Evolutionary conservation across 2,329 filamentous ascomycete species (phyloP).

Genomic region (Fusarium sororula): DNA sequence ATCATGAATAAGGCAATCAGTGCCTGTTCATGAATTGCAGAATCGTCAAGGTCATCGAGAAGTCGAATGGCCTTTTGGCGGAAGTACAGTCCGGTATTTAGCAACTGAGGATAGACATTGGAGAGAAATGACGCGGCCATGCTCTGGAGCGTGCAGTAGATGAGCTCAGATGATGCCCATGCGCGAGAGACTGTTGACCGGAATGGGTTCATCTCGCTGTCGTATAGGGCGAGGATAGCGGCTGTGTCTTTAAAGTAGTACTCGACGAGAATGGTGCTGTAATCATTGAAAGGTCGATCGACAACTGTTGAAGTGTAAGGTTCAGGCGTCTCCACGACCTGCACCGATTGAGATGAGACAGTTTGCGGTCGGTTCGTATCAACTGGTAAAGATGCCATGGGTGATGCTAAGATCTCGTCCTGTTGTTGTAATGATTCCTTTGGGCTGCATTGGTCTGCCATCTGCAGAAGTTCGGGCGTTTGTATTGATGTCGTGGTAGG

Average conservation of each 20-base stretch:
- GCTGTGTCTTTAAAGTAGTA: background rate
- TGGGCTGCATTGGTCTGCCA: background rate
- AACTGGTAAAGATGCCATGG: accelerated
- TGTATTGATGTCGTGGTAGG: accelerated
- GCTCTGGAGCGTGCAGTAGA: background rate
- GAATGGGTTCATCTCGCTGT: background rate
- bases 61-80: background rate
- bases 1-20: background rate
- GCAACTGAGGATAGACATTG: background rate
- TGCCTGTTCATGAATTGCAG: background rate
- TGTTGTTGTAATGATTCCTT: accelerated
- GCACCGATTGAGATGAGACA: background rate
- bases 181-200: background rate
- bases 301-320: background rate
- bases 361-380: too few species aligned
- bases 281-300: background rate
- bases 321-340: accelerated
- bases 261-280: background rate
- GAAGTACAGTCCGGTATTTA: background rate
- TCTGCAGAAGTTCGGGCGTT: background rate
- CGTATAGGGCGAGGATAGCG: background rate
- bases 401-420: accelerated
- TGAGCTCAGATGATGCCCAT: background rate
- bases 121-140: background rate
- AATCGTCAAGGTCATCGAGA: background rate